A percentile compares a stretch with the other conserved stretches of the same genome.
phyloP scores from a whole-genome alignment of 1,139 yeast species.

The Candida anutae region DNA sequence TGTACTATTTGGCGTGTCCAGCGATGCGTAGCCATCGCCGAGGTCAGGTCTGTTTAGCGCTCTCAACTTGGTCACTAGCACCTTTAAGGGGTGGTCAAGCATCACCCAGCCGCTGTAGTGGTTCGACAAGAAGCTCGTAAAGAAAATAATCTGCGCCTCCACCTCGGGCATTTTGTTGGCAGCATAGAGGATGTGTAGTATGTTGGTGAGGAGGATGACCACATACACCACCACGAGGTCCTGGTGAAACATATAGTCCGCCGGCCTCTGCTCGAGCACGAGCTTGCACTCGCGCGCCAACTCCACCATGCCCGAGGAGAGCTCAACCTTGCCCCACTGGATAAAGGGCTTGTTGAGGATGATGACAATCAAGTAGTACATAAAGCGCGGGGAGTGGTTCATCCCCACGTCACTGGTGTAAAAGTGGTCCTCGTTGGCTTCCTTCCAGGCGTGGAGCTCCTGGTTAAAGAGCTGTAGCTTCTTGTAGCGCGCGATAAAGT shows the following conservation, averaged over 20 bases:
- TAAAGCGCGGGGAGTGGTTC: conserved; percentile 1
- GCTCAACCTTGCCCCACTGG: conserved; percentile 1
- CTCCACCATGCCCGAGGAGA: not conserved
- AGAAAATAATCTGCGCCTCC: not conserved
- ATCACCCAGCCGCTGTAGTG: not conserved
- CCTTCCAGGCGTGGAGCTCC: conserved; percentile 1
- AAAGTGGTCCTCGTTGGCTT: not conserved
- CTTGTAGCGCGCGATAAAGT: conserved; percentile 1
- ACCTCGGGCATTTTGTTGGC: not conserved
- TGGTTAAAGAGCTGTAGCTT: conserved; percentile 1
- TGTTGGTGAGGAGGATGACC: conserved; percentile 2
- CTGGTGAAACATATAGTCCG: not conserved
- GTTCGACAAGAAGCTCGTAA: not conserved
- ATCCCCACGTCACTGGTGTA: not conserved
- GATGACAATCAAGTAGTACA: conserved; percentile 1
- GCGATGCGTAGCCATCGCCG: not conserved
- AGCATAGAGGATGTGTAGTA: not conserved
- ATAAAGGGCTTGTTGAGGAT: conserved; percentile 2
- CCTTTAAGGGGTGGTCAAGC: not conserved
- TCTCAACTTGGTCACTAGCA: not conserved
- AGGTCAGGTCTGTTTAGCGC: not conserved
- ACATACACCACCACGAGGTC: conserved; percentile 1
- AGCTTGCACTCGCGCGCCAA: conserved; percentile 1
- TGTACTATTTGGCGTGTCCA: not conserved
- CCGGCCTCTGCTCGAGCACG: not conserved